Evolutionary conservation across 768 basidiomycete genomes (phyloP).

Genomic region (Russula compacta): DNA sequence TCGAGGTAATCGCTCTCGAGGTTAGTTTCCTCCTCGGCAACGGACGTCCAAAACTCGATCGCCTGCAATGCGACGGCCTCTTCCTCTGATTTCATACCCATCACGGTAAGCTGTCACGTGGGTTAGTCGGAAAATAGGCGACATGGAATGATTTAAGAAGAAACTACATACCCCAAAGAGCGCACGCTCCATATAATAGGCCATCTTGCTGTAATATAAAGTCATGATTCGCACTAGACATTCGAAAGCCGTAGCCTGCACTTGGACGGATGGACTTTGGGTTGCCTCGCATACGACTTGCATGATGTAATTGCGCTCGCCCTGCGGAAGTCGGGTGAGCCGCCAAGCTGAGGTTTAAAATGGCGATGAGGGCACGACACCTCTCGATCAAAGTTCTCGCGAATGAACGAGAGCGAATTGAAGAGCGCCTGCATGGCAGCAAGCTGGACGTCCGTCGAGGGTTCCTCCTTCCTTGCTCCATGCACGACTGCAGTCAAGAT

Average conservation of each 20-base stretch:
- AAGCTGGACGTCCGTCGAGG: constrained; percentile 81
- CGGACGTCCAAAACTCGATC: constrained; percentile 99
- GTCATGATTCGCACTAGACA: constrained; percentile 95
- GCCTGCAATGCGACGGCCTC: constrained; percentile 92
- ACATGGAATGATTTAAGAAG: neutral
- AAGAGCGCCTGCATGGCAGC: constrained; percentile 88
- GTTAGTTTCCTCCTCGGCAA: constrained; percentile 96
- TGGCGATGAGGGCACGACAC: constrained; percentile 36
- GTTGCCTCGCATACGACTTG: constrained; percentile 99
- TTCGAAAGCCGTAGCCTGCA: constrained; percentile 96
- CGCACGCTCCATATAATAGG: constrained; percentile 98
- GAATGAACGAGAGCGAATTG: constrained; percentile 95
- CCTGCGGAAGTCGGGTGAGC: constrained; percentile 38
- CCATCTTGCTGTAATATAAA: constrained; percentile 98
- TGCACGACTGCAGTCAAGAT: constrained; percentile 98
- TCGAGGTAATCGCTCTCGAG: constrained; percentile 57
- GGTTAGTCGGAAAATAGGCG: constrained; percentile 4
- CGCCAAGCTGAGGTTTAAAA: constrained; percentile 1
- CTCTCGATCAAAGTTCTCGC: constrained; percentile 97
- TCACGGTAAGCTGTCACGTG: constrained; percentile 69
- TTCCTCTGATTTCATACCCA: constrained; percentile 93
- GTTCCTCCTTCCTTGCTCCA: constrained; percentile 93
- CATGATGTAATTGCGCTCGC: constrained; percentile 99
- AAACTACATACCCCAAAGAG: constrained; percentile 75
- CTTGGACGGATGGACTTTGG: constrained; percentile 65